phyloP scores from a whole-genome alignment of 176 grass and related monocot genomes.

The Leersia perrieri region DNA sequence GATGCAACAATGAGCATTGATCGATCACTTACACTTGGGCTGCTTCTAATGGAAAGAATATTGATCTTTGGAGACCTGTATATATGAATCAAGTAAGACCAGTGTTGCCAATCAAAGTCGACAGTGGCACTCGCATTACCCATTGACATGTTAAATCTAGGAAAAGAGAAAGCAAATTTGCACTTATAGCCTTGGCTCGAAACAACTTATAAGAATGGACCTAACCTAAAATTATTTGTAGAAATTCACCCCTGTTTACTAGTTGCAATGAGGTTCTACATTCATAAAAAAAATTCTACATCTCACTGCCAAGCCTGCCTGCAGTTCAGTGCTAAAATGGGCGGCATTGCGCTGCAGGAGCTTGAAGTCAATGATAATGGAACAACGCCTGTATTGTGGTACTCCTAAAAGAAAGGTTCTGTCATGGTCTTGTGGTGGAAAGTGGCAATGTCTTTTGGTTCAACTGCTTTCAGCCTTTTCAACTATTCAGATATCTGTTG shows the following conservation, averaged over 20 bases:
- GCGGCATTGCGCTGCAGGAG: background rate
- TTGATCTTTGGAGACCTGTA: slow-evolving; percentile 58
- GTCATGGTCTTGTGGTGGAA: background rate
- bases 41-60: slow-evolving; percentile 74
- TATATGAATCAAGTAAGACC: slow-evolving; percentile 29
- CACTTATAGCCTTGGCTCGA: background rate
- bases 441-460: too few relatives aligned
- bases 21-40: slow-evolving; percentile 53
- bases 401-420: background rate
- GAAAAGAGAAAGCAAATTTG: background rate
- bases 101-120: background rate
- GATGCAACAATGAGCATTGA: slow-evolving; percentile 59
- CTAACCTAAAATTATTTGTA: background rate
- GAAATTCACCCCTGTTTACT: background rate
- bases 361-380: background rate
- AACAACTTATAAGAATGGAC: background rate
- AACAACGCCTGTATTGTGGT: background rate
- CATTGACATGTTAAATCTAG: background rate
- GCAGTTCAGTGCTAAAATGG: background rate
- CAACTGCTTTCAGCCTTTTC: too few relatives aligned
- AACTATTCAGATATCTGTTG: background rate
- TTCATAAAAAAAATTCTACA: too few relatives aligned
- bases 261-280: background rate
- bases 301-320: background rate
- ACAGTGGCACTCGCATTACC: background rate